Evolutionary conservation across 352 stramenopile genomes (phyloP), one percentile per base, ranked within the genome.

Genomic region (Globisporangium okanoganense): DNA sequence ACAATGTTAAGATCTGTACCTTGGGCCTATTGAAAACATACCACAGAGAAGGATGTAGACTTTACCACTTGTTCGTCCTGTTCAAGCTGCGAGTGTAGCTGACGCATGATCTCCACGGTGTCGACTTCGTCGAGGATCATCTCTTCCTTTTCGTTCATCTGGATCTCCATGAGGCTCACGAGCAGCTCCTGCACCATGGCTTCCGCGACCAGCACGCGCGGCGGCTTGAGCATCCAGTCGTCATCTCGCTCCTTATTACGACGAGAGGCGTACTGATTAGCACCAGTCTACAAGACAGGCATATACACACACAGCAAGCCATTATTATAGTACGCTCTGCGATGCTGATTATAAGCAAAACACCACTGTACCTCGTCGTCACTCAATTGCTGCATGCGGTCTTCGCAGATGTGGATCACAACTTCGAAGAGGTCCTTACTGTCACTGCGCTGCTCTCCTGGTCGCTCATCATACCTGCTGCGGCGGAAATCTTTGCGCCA

Each of bases 151-250:
- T 90, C 78, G 29, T 75, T 73, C 52, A 82, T 72, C 9, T 73
- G 66, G 25, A 90, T 62, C 56, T 78, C 64, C 54, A 83, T 62
- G 14, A 90, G 63, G 56, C 73, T 79, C 60, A 85, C 75, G 4
- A 90, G 63, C 22, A 90, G 69, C 55, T 87, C 80, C 51, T 88
- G 80, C 9, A 88, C 78, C 55, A 90, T 82, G 3, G 80, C 80
- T 62, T 88, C 74, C 5, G 80, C 78, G 14, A 90, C 77, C 29
- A 86, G 53, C 49, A 79, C 66, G 5, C 69, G 65, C 45, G 76
- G 67, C 12, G 75, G 68, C 44, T 71, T 56, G 3, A 49, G 52
- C 31, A 62, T 67, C 65, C 65, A 76, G 24, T 69, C 48, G 3
- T 68, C 40, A 8, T 45, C 55, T 31, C 24, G 22, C 13, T 9